Percentiles rank a stretch among this genome's conserved stretches.
Evolutionary conservation across 176 grass and related monocot genomes (phyloP).

Genomic region (Ensete glaucum): DNA sequence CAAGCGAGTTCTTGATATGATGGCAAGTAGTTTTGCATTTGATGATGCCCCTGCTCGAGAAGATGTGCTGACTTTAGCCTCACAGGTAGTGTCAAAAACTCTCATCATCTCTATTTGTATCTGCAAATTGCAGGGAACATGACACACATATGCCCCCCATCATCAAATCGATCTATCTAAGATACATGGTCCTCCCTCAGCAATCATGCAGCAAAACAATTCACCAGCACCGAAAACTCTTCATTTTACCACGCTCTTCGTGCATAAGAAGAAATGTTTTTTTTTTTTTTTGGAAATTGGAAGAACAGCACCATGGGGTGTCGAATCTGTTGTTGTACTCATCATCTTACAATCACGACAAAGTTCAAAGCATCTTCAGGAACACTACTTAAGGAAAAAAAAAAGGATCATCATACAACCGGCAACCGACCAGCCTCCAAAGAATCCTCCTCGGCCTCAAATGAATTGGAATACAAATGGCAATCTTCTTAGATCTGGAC

Average conservation of each 20-base stretch:
- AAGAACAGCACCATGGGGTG: slow-evolving; percentile 1
- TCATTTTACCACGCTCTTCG: not conserved
- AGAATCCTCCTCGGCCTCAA: slow-evolving; percentile 6
- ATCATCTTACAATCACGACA: not conserved
- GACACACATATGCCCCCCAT: too few relatives aligned
- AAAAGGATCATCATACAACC: not conserved
- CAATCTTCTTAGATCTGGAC: not conserved
- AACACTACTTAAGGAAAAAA: not conserved
- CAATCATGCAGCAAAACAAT: not conserved
- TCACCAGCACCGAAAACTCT: not conserved
- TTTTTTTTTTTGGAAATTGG: not conserved
- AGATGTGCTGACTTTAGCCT: too few relatives aligned
- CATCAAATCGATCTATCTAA: too few relatives aligned
- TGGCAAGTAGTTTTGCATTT: too few relatives aligned
- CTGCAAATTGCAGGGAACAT: too few relatives aligned
- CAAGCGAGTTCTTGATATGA: too few relatives aligned
- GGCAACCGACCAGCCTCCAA: not conserved
- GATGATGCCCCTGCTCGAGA: too few relatives aligned
- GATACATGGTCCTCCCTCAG: not conserved
- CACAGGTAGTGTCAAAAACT: too few relatives aligned
- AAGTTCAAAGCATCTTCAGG: not conserved
- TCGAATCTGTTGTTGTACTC: slow-evolving; percentile 3
- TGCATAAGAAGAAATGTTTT: not conserved
- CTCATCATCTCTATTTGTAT: too few relatives aligned
- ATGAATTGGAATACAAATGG: not conserved